Base-by-base conservation (phyloP, 2,329 filamentous ascomycete species). In the Pestalotiopsis sp. region DNA sequence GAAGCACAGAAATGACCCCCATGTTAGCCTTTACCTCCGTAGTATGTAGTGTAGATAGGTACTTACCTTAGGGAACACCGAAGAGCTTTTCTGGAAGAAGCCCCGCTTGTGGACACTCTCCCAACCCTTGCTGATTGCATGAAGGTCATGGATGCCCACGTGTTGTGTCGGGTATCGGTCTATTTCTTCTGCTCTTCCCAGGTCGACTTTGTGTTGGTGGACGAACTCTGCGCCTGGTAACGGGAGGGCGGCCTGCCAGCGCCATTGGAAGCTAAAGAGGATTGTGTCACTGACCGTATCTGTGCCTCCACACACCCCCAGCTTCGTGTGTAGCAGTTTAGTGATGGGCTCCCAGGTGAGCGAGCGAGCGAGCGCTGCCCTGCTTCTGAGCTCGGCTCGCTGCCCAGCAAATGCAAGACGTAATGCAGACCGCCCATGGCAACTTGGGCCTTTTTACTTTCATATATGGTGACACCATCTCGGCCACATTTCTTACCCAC, bases 111-210 rank as follows among this genome's bases (percentile, higher is more conserved):
- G 57, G 57, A 13, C 27, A 25, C 57, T 38, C 31, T 27, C 27
- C 27, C 31, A 61, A 27, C 27, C 59, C 59, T 39, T 27, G n/a
- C 38, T 36, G 31, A 25, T 20, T 61, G 59, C 59, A 61, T 61
- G 59, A 36, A 13, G n/a, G 25, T 36, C 59, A 36, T 61, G 57
- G 59, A 61, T 61, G 59, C 31, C 59, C 59, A 61, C 59, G 59
- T 61, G 59, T 61, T 61, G 59, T 52, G 45, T 61, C 59, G 59
- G 59, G n/a, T 61, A 61, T 61, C 59, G 59, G 27, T 61, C 59
- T 36, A 36, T 36, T 38, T 38, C 31, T 61, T 27, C 36, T 12
- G 14, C 14, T 36, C n/a, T 12, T 12, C 12, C 3, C 14, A 20
- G n/a, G 13, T 13, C 14, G n/a, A 38, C 31, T 36, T 27, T 38